phyloP scores from a whole-genome alignment of 2,329 filamentous ascomycete genomes.

The Niveomyces coronatus region DNA sequence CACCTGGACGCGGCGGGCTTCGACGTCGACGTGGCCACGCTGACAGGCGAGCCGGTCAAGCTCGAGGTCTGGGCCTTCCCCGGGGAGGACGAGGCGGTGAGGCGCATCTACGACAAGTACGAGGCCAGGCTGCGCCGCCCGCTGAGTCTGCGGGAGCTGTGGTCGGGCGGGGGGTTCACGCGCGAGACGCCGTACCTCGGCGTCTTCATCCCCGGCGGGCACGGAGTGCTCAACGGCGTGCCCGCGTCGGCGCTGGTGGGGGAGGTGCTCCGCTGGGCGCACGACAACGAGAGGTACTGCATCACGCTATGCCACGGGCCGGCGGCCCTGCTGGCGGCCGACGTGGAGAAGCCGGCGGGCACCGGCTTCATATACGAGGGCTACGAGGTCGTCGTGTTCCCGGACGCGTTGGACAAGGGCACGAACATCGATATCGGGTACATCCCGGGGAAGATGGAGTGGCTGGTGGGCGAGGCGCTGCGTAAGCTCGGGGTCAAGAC shows the following conservation, averaged over 20 bases:
- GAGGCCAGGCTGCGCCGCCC: slow-evolving; percentile 13
- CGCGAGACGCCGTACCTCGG: slow-evolving; percentile 11
- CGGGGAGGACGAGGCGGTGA: slow-evolving; percentile 15
- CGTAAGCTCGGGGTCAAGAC: slow-evolving; percentile 10
- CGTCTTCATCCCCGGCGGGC: slow-evolving; percentile 14
- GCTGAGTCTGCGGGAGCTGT: slow-evolving; percentile 11
- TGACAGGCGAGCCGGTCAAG: slow-evolving; percentile 15
- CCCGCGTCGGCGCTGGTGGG: slow-evolving; percentile 12
- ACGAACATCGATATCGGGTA: slow-evolving; percentile 14
- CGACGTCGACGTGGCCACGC: slow-evolving; percentile 14
- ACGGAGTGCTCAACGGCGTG: slow-evolving; percentile 13
- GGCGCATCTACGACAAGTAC: slow-evolving; percentile 17
- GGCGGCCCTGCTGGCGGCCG: slow-evolving; percentile 11
- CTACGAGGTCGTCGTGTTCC: slow-evolving; percentile 14
- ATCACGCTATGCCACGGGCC: slow-evolving; percentile 14
- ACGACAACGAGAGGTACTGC: slow-evolving; percentile 11
- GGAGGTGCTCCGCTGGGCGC: slow-evolving; percentile 14
- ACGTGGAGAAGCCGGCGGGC: slow-evolving; percentile 13
- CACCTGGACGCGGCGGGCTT: slow-evolving; percentile 15
- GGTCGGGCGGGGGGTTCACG: slow-evolving; percentile 10
- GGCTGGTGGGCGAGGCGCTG: slow-evolving; percentile 13
- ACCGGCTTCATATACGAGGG: slow-evolving; percentile 13
- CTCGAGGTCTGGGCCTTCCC: slow-evolving; percentile 17
- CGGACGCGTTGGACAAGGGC: slow-evolving; percentile 12
- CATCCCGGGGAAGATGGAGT: slow-evolving; percentile 14